Base-by-base conservation (phyloP, 352 stramenopile species). In the Phytophthora idaei region DNA sequence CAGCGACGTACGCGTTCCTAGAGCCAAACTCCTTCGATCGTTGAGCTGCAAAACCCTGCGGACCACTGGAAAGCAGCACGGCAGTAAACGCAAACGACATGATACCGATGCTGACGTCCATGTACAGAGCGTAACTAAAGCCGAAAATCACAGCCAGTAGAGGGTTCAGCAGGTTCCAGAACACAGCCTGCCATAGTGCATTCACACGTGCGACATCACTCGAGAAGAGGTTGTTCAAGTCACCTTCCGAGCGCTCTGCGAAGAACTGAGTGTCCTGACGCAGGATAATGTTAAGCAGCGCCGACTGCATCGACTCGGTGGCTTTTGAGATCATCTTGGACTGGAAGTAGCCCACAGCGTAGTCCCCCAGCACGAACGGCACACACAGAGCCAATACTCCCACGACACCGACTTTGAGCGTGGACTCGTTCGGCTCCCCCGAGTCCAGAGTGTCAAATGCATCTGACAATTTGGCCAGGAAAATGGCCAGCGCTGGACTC, bases 241-340 rank as follows among this genome's bases (percentile, higher is more conserved):
- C 89, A 28, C 89, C 89, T 32, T 96, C 89, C 0, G 89, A 96
- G 15, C 89, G 83, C 50, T 92, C 87, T 1, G 83, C 83, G 29
- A 96, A 96, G 58, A 96, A 96, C 37, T 78, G 67, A 11, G 86
- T 93, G 56, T 86, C 73, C 54, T 96, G 89, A 55, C 78, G 84
- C 25, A 96, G 58, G 42, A 96, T 93, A 57, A 89, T 96, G 52
- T 88, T 72, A 4, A 96, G 77, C 52, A 96, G 56, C 27, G 73
- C 83, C 41, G 67, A 80, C 63, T 96, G 86, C 67, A 96, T 80
- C 47, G 74, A 80, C 53, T 94, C 85, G 1, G 86, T 94, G 15
- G 89, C 89, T 70, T 94, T 96, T 28, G 86, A 87, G 56, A 96
- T 96, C 89, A 96, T 96, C 53, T 96, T 96, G 54, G 85, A 93